Conservation (phyloP, 2,329 filamentous ascomycete genomes). For the Sporothrix inflata region DNA sequence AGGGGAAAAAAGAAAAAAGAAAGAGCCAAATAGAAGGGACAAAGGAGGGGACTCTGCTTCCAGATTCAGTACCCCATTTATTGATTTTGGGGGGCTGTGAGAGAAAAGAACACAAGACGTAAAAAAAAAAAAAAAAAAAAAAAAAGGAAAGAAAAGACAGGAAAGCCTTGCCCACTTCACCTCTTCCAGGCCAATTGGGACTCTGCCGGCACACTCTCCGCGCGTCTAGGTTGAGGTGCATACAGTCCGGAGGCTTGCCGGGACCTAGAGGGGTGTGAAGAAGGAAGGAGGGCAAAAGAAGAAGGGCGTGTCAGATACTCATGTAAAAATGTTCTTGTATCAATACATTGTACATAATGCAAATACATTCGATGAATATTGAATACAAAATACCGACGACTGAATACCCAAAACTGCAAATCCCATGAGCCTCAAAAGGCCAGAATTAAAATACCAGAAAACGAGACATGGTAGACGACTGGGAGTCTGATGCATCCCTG, state of each 20-base stretch:
- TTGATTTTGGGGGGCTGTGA: neutral
- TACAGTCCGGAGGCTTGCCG: slow-evolving; percentile 1
- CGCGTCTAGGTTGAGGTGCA: neutral
- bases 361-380: neutral
- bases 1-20: neutral
- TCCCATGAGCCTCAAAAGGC: neutral
- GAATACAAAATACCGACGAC: neutral
- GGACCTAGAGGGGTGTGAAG: slow-evolving; percentile 1
- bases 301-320: neutral
- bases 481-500: neutral
- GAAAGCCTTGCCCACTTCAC: neutral
- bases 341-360: neutral
- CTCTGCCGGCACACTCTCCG: slow-evolving; percentile 7
- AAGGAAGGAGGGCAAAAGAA: neutral
- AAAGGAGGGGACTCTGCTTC: neutral
- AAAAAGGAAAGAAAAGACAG: neutral
- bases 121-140: too few species aligned
- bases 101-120: neutral
- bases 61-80: neutral
- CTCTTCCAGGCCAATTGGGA: slow-evolving; percentile 13
- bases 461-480: neutral
- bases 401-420: neutral
- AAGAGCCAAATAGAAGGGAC: neutral
- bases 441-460: neutral
- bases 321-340: neutral